Conservation (phyloP, 257 asterid genomes). For the Ajuga chamaepitys region DNA sequence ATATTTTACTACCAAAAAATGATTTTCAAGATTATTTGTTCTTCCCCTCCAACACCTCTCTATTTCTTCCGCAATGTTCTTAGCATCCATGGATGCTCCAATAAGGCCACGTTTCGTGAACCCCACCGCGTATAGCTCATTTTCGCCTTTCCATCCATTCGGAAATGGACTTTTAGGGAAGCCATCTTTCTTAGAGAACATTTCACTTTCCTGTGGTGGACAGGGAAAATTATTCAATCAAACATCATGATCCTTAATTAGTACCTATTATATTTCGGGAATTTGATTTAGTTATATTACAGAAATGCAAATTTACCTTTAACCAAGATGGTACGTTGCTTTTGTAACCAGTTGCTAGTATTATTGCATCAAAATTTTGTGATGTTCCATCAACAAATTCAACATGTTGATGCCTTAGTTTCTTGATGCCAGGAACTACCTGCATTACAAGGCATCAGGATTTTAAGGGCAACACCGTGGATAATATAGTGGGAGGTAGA, state of each 20-base stretch:
- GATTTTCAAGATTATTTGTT: slow-evolving; percentile 15
- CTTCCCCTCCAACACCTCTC: slow-evolving; percentile 27
- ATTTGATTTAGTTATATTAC: too few relatives aligned
- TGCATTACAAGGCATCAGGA: slow-evolving; percentile 9
- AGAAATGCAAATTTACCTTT: slow-evolving; percentile 29
- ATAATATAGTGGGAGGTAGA: too few relatives aligned
- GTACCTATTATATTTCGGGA: too few relatives aligned
- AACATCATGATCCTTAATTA: too few relatives aligned
- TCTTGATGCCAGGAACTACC: slow-evolving; percentile 47
- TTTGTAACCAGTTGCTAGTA: slow-evolving; percentile 69
- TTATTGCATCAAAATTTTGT: slow-evolving; percentile 50
- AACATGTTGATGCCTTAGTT: slow-evolving; percentile 32
- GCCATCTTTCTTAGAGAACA: slow-evolving; percentile 81
- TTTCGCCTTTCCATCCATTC: slow-evolving; percentile 90
- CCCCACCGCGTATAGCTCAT: slow-evolving; percentile 89
- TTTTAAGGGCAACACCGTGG: too few relatives aligned
- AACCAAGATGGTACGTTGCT: slow-evolving; percentile 72
- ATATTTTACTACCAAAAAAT: background rate
- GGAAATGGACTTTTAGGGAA: slow-evolving; percentile 88
- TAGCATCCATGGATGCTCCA: slow-evolving; percentile 93
- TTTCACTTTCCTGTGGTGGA: slow-evolving; percentile 46
- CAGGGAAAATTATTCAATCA: too few relatives aligned
- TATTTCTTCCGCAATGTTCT: slow-evolving; percentile 67
- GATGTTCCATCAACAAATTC: slow-evolving; percentile 49
- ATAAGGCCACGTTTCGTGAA: slow-evolving; percentile 97